A percentile compares a stretch with the other conserved stretches of the same genome.
These are phyloP conservation scores for Penicillium manginii DNA, from an alignment of 495 filamentous ascomycete genomes.

Conservation along the genomic window DNA sequence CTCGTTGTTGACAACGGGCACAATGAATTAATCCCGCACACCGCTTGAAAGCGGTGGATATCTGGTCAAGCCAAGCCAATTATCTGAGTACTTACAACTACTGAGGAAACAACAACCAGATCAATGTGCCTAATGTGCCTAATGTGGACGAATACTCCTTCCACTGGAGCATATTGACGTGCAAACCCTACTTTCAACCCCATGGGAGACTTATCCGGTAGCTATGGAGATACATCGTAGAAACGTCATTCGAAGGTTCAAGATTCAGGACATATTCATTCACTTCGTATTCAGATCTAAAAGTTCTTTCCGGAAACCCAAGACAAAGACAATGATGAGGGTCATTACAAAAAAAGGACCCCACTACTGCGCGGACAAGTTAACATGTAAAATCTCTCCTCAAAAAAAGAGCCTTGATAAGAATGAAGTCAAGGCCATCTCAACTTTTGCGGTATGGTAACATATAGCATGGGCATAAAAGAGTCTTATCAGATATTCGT, in stretches of 20 bases:
- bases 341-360: not conserved
- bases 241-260: not conserved
- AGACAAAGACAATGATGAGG: not conserved
- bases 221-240: too few relatives aligned
- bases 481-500: constrained; percentile 40
- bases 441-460: constrained; percentile 8
- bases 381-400: not conserved
- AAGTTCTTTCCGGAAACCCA: not conserved
- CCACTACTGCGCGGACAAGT: not conserved
- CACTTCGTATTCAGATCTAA: constrained; percentile 6
- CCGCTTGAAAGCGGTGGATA: not conserved
- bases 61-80: too few relatives aligned
- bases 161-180: too few relatives aligned
- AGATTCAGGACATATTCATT: not conserved
- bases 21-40: not conserved
- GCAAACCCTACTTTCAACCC: too few relatives aligned
- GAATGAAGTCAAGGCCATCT: constrained; percentile 1
- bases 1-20: not conserved
- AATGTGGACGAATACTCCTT: too few relatives aligned
- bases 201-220: too few relatives aligned
- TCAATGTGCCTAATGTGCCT: too few relatives aligned
- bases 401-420: constrained; percentile 8
- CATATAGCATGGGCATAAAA: not conserved
- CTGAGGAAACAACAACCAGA: too few relatives aligned
- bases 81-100: too few relatives aligned